Evolutionary conservation across 2,329 filamentous ascomycete genomes (phyloP).

Genomic region (Trichoderma pleuroti): DNA sequence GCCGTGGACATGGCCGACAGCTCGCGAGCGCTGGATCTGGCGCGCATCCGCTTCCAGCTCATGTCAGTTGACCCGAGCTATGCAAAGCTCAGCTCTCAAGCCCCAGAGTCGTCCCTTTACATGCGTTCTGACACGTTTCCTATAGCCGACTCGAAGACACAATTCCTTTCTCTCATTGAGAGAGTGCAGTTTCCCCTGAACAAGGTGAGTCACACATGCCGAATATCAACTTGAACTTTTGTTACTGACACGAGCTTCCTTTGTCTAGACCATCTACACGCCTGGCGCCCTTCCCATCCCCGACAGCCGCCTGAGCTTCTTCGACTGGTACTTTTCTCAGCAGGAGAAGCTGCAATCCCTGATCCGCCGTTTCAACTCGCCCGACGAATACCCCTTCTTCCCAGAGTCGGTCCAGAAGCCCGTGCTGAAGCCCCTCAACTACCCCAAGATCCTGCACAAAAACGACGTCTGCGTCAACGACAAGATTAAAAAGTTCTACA

Average conservation of each 20-base stretch:
- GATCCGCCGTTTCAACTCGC: constrained; percentile 90
- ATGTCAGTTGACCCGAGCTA: constrained; percentile 58
- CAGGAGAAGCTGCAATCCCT: constrained; percentile 89
- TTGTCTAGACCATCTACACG: constrained; percentile 67
- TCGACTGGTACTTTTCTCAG: constrained; percentile 90
- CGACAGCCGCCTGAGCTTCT: constrained; percentile 68
- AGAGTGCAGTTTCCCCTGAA: constrained; percentile 97
- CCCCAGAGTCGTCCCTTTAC: background rate
- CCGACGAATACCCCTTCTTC: constrained; percentile 98
- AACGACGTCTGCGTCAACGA: constrained; percentile 91
- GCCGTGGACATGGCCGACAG: constrained; percentile 84
- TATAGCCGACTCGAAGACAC: constrained; percentile 90
- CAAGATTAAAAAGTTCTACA: constrained; percentile 82
- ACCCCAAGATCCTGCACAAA: constrained; percentile 80
- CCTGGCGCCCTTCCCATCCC: constrained; percentile 79
- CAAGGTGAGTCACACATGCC: constrained; percentile 33
- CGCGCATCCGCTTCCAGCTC: constrained; percentile 88
- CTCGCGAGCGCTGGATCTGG: constrained; percentile 80
- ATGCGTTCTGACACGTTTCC: constrained; percentile 17
- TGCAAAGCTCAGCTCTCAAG: background rate
- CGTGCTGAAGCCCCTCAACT: constrained; percentile 82
- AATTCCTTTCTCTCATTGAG: constrained; percentile 93
- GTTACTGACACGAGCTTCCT: constrained; percentile 1
- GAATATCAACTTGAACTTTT: background rate
- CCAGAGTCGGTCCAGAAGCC: constrained; percentile 72